Evolutionary conservation across 2,329 filamentous ascomycete species (phyloP), one percentile per base, ranked within the genome.

Genomic region (Exophiala spinifera): DNA sequence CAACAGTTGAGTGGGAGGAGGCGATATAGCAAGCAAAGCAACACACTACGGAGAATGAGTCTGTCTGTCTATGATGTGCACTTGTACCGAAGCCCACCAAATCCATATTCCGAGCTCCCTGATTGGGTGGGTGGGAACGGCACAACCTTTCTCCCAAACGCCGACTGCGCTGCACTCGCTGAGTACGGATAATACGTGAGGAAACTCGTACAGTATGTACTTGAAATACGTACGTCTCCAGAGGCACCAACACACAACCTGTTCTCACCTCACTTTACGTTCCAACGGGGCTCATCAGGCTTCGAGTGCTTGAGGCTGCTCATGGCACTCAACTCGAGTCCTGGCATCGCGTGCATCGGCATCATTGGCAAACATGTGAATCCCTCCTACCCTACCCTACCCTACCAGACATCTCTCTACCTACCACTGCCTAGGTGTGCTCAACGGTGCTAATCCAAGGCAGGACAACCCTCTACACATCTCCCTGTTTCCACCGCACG

Each of bases 381-480:
- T 65, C 79, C 53, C 42, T 21, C 25, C 15, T 23, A 19, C 46
- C 20, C 14, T 2, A 14, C 31, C 10, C 2, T 4, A n/a, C 7
- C 39, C n/a, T 25, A 10, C 51, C n/a, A n/a, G n/a, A n/a, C n/a
- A n/a, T n/a, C n/a, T n/a, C n/a, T n/a, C n/a, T n/a, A n/a, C n/a
- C n/a, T n/a, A n/a, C n/a, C n/a, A n/a, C n/a, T n/a, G n/a, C n/a
- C n/a, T n/a, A n/a, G n/a, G n/a, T n/a, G n/a, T n/a, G n/a, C n/a
- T n/a, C n/a, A n/a, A n/a, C 23, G 28, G 31, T 45, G 20, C 43
- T 49, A 21, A 45, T n/a, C 49, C 7, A 8, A 42, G 5, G 10
- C 37, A 97, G 91, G 95, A 97, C 76, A 96, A 96, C 69, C 94
- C 92, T 55, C 86, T 97, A 62, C 92, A 97, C 75, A 88, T 96